Conservation (phyloP, 1,284 basidiomycete genomes). For the Malassezia dermatis region DNA sequence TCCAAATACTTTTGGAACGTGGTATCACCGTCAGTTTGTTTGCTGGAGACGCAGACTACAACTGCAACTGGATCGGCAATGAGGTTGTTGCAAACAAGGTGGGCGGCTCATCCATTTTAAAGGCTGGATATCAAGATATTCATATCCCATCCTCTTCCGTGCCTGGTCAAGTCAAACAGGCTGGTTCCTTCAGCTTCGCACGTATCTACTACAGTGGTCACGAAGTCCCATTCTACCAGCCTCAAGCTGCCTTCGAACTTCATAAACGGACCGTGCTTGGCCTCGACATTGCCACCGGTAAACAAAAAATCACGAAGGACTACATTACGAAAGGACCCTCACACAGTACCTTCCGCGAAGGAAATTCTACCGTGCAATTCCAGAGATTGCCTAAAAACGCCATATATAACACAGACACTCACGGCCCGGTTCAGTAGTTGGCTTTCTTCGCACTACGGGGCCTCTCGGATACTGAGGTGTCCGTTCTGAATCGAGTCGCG, state of each 20-base stretch:
- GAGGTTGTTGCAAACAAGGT: constrained; percentile 23
- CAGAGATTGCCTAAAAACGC: constrained; percentile 13
- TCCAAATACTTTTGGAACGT: constrained; percentile 21
- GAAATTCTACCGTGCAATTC: constrained; percentile 23
- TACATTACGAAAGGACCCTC: constrained; percentile 17
- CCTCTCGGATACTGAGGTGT: too few species aligned
- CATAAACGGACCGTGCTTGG: constrained; percentile 22
- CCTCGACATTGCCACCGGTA: constrained; percentile 25
- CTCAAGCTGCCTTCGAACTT: constrained; percentile 22
- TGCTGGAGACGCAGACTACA: constrained; percentile 34
- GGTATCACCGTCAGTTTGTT: constrained; percentile 26
- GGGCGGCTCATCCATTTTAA: constrained; percentile 16
- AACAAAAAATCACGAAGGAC: not conserved
- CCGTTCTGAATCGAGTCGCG: too few species aligned
- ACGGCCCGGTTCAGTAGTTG: not conserved
- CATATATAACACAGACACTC: constrained; percentile 22
- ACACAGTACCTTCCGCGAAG: constrained; percentile 20
- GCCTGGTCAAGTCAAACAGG: constrained; percentile 27
- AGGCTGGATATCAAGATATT: constrained; percentile 24
- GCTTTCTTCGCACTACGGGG: not conserved
- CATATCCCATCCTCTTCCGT: constrained; percentile 13
- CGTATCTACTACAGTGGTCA: constrained; percentile 32
- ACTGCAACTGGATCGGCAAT: constrained; percentile 30
- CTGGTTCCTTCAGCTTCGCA: constrained; percentile 24
- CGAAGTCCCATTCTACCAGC: constrained; percentile 35